Percentiles rank a stretch among this genome's conserved stretches.
phyloP scores from a whole-genome alignment of 2,329 filamentous ascomycete species.

The Apiospora koreana region DNA sequence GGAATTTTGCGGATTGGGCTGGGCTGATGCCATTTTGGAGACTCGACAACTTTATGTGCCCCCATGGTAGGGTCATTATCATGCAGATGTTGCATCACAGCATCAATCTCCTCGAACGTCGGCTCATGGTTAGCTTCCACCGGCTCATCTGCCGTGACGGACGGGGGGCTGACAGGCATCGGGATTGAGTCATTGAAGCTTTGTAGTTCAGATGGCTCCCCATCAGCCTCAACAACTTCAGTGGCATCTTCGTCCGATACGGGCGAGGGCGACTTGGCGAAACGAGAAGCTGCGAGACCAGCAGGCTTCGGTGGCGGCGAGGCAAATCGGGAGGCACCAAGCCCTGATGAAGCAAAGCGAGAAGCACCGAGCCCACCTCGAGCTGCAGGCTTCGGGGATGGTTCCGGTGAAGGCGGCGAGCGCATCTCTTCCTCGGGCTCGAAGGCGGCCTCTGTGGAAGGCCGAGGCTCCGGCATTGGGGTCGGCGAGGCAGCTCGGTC shows the following conservation, averaged over 20 bases:
- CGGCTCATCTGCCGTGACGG: slow-evolving; percentile 25
- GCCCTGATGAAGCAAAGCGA: slow-evolving; percentile 38
- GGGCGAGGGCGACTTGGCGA: slow-evolving; percentile 43
- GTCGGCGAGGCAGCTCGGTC: slow-evolving; percentile 35
- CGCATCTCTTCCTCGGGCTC: slow-evolving; percentile 17
- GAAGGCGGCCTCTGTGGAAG: slow-evolving; percentile 18
- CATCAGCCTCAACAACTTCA: slow-evolving; percentile 12
- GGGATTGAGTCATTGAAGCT: slow-evolving; percentile 31
- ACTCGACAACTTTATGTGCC: slow-evolving; percentile 62
- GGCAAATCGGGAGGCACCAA: slow-evolving; percentile 51
- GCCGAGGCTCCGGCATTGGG: slow-evolving; percentile 30
- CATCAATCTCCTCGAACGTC: slow-evolving; percentile 85
- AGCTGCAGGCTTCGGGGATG: slow-evolving; percentile 16
- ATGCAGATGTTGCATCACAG: slow-evolving; percentile 85
- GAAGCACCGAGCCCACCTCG: slow-evolving; percentile 31
- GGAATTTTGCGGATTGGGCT: slow-evolving; percentile 42
- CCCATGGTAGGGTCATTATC: slow-evolving; percentile 72
- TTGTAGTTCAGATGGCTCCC: slow-evolving; percentile 29
- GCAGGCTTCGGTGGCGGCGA: slow-evolving; percentile 44
- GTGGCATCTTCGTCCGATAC: slow-evolving; percentile 25
- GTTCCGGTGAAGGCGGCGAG: slow-evolving; percentile 23
- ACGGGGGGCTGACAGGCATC: slow-evolving; percentile 32
- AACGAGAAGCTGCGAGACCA: slow-evolving; percentile 46
- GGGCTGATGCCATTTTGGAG: slow-evolving; percentile 48
- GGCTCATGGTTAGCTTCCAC: slow-evolving; percentile 37